A percentile compares a stretch with the other conserved stretches of the same genome.
Evolutionary conservation across 495 filamentous ascomycete genomes (phyloP).

Genomic region (Glutinoglossum americanum): DNA sequence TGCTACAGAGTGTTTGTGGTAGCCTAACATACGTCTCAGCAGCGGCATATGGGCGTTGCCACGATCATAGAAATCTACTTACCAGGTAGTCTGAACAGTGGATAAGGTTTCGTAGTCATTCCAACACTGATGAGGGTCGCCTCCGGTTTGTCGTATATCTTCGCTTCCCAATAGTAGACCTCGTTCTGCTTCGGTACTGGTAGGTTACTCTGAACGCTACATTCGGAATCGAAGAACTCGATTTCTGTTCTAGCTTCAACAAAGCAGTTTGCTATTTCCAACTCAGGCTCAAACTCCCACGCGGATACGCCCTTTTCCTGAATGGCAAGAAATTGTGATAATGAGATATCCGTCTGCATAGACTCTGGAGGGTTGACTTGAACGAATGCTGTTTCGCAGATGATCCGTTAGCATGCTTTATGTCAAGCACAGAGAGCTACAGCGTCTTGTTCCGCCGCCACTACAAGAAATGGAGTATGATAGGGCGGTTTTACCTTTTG

Average conservation of each 20-base stretch:
- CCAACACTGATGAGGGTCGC: conserved; percentile 67
- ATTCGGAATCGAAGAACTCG: conserved; percentile 95
- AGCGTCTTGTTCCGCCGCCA: background rate
- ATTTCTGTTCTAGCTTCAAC: conserved; percentile 92
- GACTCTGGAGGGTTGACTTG: conserved; percentile 92
- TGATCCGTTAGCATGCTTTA: conserved; percentile 8
- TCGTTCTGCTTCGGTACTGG: conserved; percentile 97
- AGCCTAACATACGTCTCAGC: conserved; percentile 32
- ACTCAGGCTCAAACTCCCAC: conserved; percentile 95
- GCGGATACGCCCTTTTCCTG: conserved; percentile 97
- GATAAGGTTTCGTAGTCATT: conserved; percentile 90
- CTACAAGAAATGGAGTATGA: background rate
- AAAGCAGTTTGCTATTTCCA: conserved; percentile 98
- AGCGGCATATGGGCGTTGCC: background rate
- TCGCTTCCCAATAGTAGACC: conserved; percentile 98
- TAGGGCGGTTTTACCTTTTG: conserved; percentile 49
- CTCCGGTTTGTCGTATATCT: conserved; percentile 94
- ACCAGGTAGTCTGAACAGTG: conserved; percentile 86
- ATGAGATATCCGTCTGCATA: conserved; percentile 81
- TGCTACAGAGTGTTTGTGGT: conserved; percentile 75
- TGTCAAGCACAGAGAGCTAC: background rate
- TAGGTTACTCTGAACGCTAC: conserved; percentile 89
- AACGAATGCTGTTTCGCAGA: conserved; percentile 48
- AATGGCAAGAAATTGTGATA: conserved; percentile 93
- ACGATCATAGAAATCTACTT: conserved; percentile 11